These are phyloP conservation scores for Kuraishia floccosa DNA, from an alignment of 805 yeast species.

Conservation along the genomic window DNA sequence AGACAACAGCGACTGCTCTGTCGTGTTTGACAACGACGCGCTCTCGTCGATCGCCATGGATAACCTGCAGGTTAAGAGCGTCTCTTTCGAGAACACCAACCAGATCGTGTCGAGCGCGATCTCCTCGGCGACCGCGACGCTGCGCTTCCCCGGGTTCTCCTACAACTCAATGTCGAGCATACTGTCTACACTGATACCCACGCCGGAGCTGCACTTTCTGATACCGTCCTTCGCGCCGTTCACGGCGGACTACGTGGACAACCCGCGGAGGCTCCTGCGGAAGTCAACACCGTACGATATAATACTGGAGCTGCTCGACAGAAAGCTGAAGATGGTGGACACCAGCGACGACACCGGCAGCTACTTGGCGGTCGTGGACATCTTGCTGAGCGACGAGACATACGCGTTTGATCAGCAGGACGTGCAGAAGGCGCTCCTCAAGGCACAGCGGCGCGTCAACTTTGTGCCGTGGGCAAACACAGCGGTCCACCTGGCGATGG, in stretches of 20 bases:
- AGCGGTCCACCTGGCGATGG: constrained; percentile 66
- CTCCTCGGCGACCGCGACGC: constrained; percentile 76
- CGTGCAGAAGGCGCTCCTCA: constrained; percentile 51
- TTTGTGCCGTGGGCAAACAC: constrained; percentile 86
- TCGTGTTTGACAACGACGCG: constrained; percentile 90
- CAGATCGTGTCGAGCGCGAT: constrained; percentile 77
- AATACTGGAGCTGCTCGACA: constrained; percentile 70
- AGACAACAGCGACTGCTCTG: constrained; percentile 74
- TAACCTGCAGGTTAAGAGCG: constrained; percentile 41
- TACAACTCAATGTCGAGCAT: constrained; percentile 79
- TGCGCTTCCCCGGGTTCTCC: constrained; percentile 87
- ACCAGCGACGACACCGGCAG: constrained; percentile 28
- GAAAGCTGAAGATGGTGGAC: constrained; percentile 62
- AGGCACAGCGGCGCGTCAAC: constrained; percentile 53
- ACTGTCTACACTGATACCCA: constrained; percentile 72
- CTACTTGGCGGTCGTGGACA: constrained; percentile 63
- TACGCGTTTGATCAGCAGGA: constrained; percentile 64
- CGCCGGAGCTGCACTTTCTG: constrained; percentile 71
- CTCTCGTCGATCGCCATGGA: constrained; percentile 60
- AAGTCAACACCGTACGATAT: constrained; percentile 79
- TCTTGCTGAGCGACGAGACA: constrained; percentile 56
- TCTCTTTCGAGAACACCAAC: constrained; percentile 72
- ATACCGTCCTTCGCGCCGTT: constrained; percentile 72
- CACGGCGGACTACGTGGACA: constrained; percentile 55
- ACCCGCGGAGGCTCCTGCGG: constrained; percentile 46